These are phyloP conservation scores for Kwoniella bestiolae DNA, from an alignment of 768 basidiomycete genomes.

Conservation along the genomic window DNA sequence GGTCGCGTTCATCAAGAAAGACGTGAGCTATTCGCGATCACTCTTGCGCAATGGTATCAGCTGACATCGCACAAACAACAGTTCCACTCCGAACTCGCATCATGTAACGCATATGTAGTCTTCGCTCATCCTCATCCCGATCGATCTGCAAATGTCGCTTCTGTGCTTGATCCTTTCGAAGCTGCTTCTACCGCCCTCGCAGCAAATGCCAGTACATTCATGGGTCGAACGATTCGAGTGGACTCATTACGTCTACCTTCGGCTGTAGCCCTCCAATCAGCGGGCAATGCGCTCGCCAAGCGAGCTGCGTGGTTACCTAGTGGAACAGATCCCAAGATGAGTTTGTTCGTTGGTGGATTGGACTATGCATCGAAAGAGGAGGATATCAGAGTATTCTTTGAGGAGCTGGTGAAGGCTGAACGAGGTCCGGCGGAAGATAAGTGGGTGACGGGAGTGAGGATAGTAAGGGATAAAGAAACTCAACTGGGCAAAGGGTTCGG, in stretches of 20 bases:
- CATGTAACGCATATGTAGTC: conserved; percentile 86
- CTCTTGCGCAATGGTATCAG: too few species aligned
- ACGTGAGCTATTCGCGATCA: conserved; percentile 41
- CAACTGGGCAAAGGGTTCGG: conserved; percentile 95
- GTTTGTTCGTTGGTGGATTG: conserved; percentile 88
- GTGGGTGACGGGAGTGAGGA: conserved; percentile 81
- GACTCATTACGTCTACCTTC: conserved; percentile 65
- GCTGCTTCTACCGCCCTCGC: conserved; percentile 68
- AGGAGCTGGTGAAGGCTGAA: conserved; percentile 72
- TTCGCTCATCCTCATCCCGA: conserved; percentile 69
- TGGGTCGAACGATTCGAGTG: conserved; percentile 77
- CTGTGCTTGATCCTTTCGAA: conserved; percentile 61
- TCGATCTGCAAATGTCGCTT: conserved; percentile 56
- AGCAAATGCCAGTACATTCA: conserved; percentile 73
- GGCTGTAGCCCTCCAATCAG: conserved; percentile 47
- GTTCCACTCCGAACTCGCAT: conserved; percentile 75
- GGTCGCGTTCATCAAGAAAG: conserved; percentile 89
- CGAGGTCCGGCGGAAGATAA: conserved; percentile 61
- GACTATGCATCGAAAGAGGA: conserved; percentile 92
- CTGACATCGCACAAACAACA: conserved; percentile 51
- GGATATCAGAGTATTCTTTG: conserved; percentile 83
- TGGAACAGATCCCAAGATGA: conserved; percentile 71
- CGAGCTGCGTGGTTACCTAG: conserved; percentile 53
- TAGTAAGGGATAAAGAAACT: conserved; percentile 86
- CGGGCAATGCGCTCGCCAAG: conserved; percentile 51